These are phyloP conservation scores for Wallacemonas sp. DNA, from an alignment of 208 protist species.

Conservation along the genomic window DNA sequence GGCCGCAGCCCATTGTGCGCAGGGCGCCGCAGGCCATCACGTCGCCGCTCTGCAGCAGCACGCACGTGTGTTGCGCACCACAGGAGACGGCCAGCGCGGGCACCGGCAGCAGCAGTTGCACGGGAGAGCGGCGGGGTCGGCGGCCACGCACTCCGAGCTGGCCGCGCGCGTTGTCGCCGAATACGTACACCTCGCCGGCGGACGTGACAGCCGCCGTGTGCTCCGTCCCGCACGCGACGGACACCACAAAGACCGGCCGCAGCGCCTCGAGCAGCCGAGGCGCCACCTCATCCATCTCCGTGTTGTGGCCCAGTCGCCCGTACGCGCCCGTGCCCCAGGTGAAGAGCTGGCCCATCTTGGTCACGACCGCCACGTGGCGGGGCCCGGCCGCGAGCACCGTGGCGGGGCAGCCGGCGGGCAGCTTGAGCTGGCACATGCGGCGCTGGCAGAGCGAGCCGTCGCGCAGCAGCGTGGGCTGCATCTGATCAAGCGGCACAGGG, in stretches of 20 bases:
- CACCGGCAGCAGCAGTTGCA: conserved; percentile 37
- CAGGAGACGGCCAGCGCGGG: conserved; percentile 60
- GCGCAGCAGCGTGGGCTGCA: conserved; percentile 30
- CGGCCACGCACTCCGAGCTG: conserved; percentile 57
- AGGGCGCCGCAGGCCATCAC: conserved; percentile 65
- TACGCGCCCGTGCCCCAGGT: conserved; percentile 66
- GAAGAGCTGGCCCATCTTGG: conserved; percentile 45
- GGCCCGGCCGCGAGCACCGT: conserved; percentile 46
- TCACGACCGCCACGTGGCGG: conserved; percentile 66
- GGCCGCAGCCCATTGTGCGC: conserved; percentile 40
- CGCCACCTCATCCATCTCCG: conserved; percentile 28
- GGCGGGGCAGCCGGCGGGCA: conserved; percentile 5
- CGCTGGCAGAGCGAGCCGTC: conserved; percentile 37
- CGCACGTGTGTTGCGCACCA: conserved; percentile 56
- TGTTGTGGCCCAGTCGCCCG: conserved; percentile 73
- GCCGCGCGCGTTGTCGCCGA: conserved; percentile 60
- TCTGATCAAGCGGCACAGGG: conserved; percentile 13
- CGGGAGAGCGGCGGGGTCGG: conserved; percentile 26
- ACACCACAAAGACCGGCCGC: conserved; percentile 31
- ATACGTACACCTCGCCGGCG: conserved; percentile 65
- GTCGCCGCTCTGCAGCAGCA: conserved; percentile 73
- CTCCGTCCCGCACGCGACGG: conserved; percentile 57
- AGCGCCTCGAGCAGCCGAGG: conserved; percentile 58
- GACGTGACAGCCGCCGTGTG: conserved; percentile 67
- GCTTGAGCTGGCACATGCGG: conserved; percentile 27